These are phyloP conservation scores for Hypoxylon trugodes DNA, from an alignment of 495 filamentous ascomycete genomes.

Conservation along the genomic window DNA sequence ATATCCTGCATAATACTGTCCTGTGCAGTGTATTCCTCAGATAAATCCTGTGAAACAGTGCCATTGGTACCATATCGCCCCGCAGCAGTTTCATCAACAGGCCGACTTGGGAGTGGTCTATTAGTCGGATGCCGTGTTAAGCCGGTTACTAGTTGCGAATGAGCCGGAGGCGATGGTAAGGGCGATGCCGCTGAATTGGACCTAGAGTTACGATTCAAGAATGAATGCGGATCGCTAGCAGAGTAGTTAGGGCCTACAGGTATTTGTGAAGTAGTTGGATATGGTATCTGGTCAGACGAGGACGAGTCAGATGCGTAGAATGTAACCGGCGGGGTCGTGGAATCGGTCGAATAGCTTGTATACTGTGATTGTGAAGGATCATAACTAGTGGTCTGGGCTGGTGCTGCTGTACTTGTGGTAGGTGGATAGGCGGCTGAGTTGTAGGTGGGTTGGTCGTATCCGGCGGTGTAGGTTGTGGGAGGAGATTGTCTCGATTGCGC, in stretches of 20 bases:
- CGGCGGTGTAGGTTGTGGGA: conserved; percentile 38
- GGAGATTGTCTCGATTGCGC: conserved; percentile 44
- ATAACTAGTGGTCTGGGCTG: conserved; percentile 27
- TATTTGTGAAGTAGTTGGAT: conserved; percentile 57
- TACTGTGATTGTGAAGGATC: conserved; percentile 38
- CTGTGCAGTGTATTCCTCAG: conserved; percentile 53
- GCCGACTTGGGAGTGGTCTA: conserved; percentile 62
- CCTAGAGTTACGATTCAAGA: conserved; percentile 49
- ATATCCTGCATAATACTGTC: conserved; percentile 64
- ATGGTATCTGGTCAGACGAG: conserved; percentile 51
- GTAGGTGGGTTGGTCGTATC: conserved; percentile 48
- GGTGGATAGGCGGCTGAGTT: conserved; percentile 47
- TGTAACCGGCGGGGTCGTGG: conserved; percentile 34
- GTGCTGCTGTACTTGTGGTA: conserved; percentile 5
- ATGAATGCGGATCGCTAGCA: conserved; percentile 52
- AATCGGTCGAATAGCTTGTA: conserved; percentile 28
- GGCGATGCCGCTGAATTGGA: conserved; percentile 55
- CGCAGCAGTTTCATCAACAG: conserved; percentile 53
- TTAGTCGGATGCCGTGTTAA: conserved; percentile 63
- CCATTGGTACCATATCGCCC: conserved; percentile 50
- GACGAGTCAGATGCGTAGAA: conserved; percentile 45
- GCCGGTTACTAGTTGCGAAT: conserved; percentile 42
- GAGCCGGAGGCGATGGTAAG: conserved; percentile 49
- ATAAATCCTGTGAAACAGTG: conserved; percentile 2
- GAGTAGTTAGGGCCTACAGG: conserved; percentile 57